phyloP scores from a whole-genome alignment of 1,284 basidiomycete genomes.

The Ustilago crameri region DNA sequence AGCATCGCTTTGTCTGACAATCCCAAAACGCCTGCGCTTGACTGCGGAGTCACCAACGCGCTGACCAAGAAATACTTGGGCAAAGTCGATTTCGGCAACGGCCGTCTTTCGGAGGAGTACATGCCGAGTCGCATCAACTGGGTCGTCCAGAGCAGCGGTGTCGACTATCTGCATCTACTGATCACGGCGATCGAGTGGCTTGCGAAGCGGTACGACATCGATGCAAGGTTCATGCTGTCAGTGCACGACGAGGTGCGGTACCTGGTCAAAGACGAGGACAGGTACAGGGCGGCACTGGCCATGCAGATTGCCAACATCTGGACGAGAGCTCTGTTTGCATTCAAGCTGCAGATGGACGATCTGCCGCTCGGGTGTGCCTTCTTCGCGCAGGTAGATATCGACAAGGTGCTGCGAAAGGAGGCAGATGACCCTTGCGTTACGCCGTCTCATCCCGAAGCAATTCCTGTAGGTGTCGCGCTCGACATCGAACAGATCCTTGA shows the following conservation, averaged over 20 bases:
- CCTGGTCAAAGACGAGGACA: conserved; percentile 87
- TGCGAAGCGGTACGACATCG: conserved; percentile 81
- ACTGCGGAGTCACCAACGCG: conserved; percentile 92
- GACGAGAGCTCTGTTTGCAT: conserved; percentile 92
- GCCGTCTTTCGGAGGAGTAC: conserved; percentile 80
- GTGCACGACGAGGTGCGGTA: conserved; percentile 98
- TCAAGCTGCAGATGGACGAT: conserved; percentile 92
- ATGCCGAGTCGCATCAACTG: conserved; percentile 98
- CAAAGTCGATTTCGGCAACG: conserved; percentile 66
- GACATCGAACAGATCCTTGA: conserved; percentile 78
- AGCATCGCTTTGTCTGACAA: conserved; percentile 87
- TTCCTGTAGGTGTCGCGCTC: conserved; percentile 85
- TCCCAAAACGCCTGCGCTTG: conserved; percentile 91
- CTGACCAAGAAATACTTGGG: conserved; percentile 88
- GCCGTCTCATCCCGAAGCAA: conserved; percentile 84
- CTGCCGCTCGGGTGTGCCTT: conserved; percentile 88
- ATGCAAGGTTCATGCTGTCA: conserved; percentile 93
- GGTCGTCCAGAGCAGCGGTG: conserved; percentile 98
- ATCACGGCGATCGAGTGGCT: conserved; percentile 95
- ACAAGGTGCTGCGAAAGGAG: conserved; percentile 91
- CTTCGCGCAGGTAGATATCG: conserved; percentile 96
- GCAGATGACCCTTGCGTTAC: conserved; percentile 95
- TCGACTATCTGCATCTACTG: conserved; percentile 96
- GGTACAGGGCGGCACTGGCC: conserved; percentile 88
- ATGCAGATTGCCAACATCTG: conserved; percentile 95